phyloP scores from a whole-genome alignment of 2,329 filamentous ascomycete genomes.

The Pyricularia sp. region DNA sequence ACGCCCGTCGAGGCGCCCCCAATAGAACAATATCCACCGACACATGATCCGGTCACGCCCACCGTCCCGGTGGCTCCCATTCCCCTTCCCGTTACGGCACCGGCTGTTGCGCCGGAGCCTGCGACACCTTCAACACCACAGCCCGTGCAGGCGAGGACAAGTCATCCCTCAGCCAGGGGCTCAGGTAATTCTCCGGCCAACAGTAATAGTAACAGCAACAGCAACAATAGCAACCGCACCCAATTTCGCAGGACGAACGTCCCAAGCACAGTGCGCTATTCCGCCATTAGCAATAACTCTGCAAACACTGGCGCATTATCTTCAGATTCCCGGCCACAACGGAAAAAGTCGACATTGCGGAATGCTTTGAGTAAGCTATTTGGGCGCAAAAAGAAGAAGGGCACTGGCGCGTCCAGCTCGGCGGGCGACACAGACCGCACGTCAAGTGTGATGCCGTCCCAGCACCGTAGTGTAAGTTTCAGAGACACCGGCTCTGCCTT shows the following conservation, averaged over 20 bases:
- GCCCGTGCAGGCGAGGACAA: background rate
- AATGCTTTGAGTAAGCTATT: slow-evolving; percentile 48
- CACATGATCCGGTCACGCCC: background rate
- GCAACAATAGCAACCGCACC: background rate
- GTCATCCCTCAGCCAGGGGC: slow-evolving; percentile 8
- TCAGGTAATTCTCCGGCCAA: slow-evolving; percentile 15
- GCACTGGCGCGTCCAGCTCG: slow-evolving; percentile 24
- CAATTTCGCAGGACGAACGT: slow-evolving; percentile 21
- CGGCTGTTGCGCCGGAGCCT: slow-evolving; percentile 14
- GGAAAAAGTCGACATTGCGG: slow-evolving; percentile 50
- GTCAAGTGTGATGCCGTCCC: slow-evolving; percentile 18
- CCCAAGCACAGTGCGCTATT: slow-evolving; percentile 35
- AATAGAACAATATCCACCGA: background rate
- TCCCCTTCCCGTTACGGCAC: slow-evolving; percentile 13
- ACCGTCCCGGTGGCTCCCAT: background rate
- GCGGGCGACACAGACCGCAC: slow-evolving; percentile 16
- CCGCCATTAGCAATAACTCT: slow-evolving; percentile 32
- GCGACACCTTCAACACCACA: slow-evolving; percentile 5
- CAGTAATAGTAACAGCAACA: slow-evolving; percentile 9
- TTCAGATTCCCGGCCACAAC: slow-evolving; percentile 27
- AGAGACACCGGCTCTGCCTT: background rate
- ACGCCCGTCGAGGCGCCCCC: background rate
- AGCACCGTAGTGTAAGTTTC: slow-evolving; percentile 41
- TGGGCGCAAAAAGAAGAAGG: slow-evolving; percentile 49
- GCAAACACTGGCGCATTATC: slow-evolving; percentile 16